These are phyloP conservation scores for Tilletia horrida DNA, from an alignment of 1,284 basidiomycete species.

Conservation along the genomic window DNA sequence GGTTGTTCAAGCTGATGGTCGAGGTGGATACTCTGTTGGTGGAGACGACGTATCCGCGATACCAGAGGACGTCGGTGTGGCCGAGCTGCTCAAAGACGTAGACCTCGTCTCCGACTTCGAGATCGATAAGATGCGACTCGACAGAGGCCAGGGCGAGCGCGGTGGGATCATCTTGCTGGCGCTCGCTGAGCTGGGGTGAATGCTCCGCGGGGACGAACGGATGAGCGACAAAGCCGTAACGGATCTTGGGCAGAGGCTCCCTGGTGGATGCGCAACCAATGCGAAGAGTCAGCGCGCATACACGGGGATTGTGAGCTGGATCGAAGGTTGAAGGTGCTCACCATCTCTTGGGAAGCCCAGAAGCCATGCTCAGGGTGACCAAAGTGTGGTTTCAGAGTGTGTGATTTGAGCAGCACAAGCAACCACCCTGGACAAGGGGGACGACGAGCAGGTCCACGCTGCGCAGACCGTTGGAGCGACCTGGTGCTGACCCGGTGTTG, in stretches of 20 bases:
- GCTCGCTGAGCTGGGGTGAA: constrained; percentile 29
- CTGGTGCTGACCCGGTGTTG: too few relatives aligned
- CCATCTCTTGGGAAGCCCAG: background rate
- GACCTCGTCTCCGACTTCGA: constrained; percentile 80
- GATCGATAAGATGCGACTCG: constrained; percentile 41
- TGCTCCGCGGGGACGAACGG: constrained; percentile 44
- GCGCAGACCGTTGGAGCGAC: too few relatives aligned
- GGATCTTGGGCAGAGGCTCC: constrained; percentile 47
- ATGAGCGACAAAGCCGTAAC: constrained; percentile 43
- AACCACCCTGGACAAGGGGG: too few relatives aligned
- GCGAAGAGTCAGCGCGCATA: background rate
- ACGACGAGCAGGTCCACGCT: too few relatives aligned
- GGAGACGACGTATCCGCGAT: constrained; percentile 73
- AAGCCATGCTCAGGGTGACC: background rate
- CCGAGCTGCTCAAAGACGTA: constrained; percentile 64
- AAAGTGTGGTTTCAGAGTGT: too few relatives aligned
- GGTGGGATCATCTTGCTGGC: constrained; percentile 3
- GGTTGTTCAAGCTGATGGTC: constrained; percentile 55
- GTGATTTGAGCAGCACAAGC: too few relatives aligned
- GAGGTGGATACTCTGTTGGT: constrained; percentile 30
- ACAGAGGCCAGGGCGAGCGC: constrained; percentile 21
- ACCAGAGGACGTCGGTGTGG: constrained; percentile 50
- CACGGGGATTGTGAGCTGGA: background rate
- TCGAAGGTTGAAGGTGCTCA: background rate
- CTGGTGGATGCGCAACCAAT: constrained; percentile 14